Base-by-base conservation (phyloP, 176 grass and related monocot genomes). In the Bothriochloa decipiens region DNA sequence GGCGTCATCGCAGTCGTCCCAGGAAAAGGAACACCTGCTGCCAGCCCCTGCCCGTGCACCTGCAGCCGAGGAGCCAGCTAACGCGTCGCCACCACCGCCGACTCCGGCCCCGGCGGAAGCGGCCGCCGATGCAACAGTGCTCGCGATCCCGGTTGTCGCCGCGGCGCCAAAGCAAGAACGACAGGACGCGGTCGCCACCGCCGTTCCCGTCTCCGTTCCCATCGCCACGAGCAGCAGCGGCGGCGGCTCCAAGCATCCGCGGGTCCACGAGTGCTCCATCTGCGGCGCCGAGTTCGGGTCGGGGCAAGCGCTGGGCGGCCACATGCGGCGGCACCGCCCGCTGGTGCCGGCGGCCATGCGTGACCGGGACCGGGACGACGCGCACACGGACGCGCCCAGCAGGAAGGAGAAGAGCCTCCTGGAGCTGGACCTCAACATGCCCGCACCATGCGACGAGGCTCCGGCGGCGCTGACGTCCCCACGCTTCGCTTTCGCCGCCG, bases 291-390 rank as follows among this genome's bases (percentile, higher is more conserved):
- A 92, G 89, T 98, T 98, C 87, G 71, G 68, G 79, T 98, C 96
- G 26, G 96, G 96, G 16, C 96, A 98, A 80, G 96, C 96, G 35
- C 87, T 98, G 7, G 96, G 96, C 40, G 96, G 96, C 1, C 96
- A 98, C 83, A 98, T 98, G 96, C 88, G 96, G 33, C 82, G 92
- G 23, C 96, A 98, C 89, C 87, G 96, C 17, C 94, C 94, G 47
- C 87, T 91, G 1, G 28, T 84, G 40, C 76, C 87, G 20, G 84
- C 81, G 20, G 83, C 72, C 11, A 68, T 22, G 45, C 67, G 64
- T 7, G 81, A 74, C 28, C 12, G 68, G 18, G 53, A 60, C 22
- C 22, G 69, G n/a, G 69, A 72, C n/a, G 69, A 72, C 22, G 40
- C 26, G 11, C 81, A 78, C 65, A 2, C 29, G 29, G 81, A 10